Conservation (phyloP, 495 filamentous ascomycete genomes). For the Aspergillus carlsbadensis region DNA sequence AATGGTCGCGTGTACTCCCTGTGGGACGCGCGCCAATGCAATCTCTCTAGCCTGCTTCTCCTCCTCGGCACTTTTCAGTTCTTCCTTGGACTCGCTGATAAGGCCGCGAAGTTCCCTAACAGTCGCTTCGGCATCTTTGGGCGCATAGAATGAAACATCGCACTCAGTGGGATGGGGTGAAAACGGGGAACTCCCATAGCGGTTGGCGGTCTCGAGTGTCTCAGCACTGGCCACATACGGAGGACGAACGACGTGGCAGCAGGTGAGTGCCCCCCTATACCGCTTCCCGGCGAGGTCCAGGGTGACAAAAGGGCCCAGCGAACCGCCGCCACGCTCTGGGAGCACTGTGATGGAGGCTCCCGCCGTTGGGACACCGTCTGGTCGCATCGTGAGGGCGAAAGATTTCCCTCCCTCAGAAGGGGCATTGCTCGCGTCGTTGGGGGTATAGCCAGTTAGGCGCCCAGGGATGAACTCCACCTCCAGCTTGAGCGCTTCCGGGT, state of each 20-base stretch:
- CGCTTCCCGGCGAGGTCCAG: background rate
- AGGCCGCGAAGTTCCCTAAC: background rate
- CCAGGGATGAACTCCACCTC: background rate
- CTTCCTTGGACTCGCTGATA: background rate
- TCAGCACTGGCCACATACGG: background rate
- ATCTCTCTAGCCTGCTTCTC: background rate
- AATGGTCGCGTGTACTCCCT: background rate
- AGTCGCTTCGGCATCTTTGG: background rate
- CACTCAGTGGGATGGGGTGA: background rate
- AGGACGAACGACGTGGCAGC: background rate
- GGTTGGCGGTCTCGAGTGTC: background rate
- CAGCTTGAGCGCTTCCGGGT: background rate
- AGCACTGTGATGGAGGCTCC: slow-evolving; percentile 2
- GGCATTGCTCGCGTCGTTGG: background rate
- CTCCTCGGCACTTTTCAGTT: background rate
- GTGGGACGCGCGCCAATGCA: background rate
- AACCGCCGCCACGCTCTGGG: background rate
- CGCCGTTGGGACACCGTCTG: background rate
- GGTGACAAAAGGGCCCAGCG: slow-evolving; percentile 6
- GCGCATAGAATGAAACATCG: background rate
- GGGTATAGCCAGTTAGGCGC: background rate
- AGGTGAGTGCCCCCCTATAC: background rate
- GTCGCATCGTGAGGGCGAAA: background rate
- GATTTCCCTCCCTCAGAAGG: background rate
- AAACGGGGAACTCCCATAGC: background rate